Conservation (phyloP, 2,329 filamentous ascomycete genomes). For the Lachnellula hyalina region DNA sequence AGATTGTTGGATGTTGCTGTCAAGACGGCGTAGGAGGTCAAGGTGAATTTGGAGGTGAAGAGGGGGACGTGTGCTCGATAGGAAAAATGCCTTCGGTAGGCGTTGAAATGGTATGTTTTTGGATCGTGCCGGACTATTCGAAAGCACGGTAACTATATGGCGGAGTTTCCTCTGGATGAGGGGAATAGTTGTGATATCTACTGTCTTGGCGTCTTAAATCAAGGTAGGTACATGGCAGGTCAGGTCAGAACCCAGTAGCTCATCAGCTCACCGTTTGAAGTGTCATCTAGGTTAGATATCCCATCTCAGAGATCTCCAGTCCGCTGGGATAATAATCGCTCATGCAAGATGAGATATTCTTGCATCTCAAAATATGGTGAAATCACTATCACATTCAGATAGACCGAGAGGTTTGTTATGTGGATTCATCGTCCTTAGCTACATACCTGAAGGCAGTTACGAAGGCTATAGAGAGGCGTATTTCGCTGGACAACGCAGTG, state of each 20-base stretch:
- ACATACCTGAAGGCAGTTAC: slow-evolving; percentile 16
- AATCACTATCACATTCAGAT: slow-evolving; percentile 1
- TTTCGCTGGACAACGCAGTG: slow-evolving; percentile 28
- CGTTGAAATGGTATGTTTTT: no score
- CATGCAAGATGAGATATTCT: not conserved
- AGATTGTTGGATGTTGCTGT: slow-evolving; percentile 26
- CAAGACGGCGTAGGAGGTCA: not conserved
- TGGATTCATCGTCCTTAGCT: slow-evolving; percentile 21
- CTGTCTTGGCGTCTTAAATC: no score
- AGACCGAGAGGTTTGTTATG: slow-evolving; percentile 8
- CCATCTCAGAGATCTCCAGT: no score
- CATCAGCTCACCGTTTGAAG: no score
- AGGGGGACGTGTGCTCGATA: not conserved
- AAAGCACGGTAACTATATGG: no score
- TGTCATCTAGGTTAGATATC: no score
- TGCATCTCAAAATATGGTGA: not conserved
- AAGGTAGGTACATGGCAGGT: no score
- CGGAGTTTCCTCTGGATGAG: no score
- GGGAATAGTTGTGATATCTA: no score
- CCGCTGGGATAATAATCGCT: no score
- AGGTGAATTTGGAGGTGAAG: not conserved
- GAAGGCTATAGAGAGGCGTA: slow-evolving; percentile 10
- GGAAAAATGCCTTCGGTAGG: not conserved
- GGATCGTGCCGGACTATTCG: no score
- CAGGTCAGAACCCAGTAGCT: no score